Conservation (phyloP, 768 basidiomycete genomes). For the Phallus indusiatus region DNA sequence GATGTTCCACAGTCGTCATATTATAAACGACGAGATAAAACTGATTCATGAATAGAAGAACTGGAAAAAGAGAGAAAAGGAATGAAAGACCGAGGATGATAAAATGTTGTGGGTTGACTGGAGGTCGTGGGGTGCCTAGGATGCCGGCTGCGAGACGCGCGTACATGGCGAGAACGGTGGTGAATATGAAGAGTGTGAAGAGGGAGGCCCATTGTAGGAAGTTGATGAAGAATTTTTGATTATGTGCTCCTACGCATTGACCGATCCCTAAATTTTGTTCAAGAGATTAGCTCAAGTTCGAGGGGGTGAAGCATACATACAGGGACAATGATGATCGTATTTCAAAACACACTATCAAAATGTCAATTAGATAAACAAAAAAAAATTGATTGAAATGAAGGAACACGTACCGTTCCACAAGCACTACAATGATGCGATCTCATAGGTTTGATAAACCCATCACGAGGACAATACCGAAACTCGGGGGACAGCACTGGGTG, state of each 20-base stretch:
- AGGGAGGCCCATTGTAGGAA: conserved; percentile 58
- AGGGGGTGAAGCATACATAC: conserved; percentile 44
- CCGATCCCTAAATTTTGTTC: conserved; percentile 58
- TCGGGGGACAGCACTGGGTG: conserved; percentile 48
- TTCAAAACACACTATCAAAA: conserved; percentile 58
- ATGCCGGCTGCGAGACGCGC: conserved; percentile 23
- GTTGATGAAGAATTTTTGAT: conserved; percentile 89
- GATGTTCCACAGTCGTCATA: conserved; percentile 76
- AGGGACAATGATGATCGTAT: conserved; percentile 88
- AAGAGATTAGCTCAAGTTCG: conserved; percentile 1
- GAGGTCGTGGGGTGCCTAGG: conserved; percentile 13
- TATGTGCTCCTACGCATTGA: conserved; percentile 87
- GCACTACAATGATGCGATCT: conserved; percentile 71
- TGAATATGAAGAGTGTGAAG: conserved; percentile 55
- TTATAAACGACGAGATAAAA: conserved; percentile 49
- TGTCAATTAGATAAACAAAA: no score
- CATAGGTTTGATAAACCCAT: conserved; percentile 62
- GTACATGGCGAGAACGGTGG: conserved; percentile 47
- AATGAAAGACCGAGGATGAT: conserved; percentile 60
- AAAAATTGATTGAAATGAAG: background rate
- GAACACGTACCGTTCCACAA: conserved; percentile 63
- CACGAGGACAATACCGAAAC: conserved; percentile 55
- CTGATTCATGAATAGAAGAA: conserved; percentile 48
- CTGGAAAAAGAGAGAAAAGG: conserved; percentile 65
- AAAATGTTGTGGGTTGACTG: conserved; percentile 57